Percentiles rank a stretch among this genome's conserved stretches.
Evolutionary conservation across 805 yeast species (phyloP).

Genomic region (Metschnikowia amazonensis): DNA sequence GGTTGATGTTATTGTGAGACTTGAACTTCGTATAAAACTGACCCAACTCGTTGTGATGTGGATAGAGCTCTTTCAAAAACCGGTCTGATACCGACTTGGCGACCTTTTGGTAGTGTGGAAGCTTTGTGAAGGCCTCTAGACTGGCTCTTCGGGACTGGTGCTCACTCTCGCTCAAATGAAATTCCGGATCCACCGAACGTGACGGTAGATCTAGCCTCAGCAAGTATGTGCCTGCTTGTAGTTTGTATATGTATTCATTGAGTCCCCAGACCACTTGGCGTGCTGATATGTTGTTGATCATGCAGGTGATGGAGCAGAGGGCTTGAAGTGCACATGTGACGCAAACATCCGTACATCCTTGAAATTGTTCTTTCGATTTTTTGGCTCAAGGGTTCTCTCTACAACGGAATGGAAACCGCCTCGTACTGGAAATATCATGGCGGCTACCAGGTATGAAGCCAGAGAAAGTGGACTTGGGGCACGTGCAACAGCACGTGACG

Average conservation of each 20-base stretch:
- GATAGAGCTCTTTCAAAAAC: constrained; percentile 13
- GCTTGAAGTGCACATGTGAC: neutral
- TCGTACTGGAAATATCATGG: neutral
- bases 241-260: constrained; percentile 5
- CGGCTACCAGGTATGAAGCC: neutral
- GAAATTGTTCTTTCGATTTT: too few species aligned
- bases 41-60: constrained; percentile 9
- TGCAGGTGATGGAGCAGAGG: neutral
- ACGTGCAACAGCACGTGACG: constrained; percentile 8
- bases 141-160: constrained; percentile 7
- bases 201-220: constrained; percentile 5
- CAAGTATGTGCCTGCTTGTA: constrained; percentile 10
- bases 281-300: neutral
- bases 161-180: constrained; percentile 8
- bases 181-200: neutral
- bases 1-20: constrained; percentile 20
- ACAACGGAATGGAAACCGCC: neutral
- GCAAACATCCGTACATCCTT: neutral
- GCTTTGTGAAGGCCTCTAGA: constrained; percentile 9
- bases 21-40: constrained; percentile 6
- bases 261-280: constrained; percentile 5
- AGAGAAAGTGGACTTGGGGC: neutral
- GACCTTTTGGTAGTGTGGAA: constrained; percentile 9
- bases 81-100: constrained; percentile 4
- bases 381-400: too few species aligned